Evolutionary conservation across 2,329 filamentous ascomycete genomes (phyloP), one percentile per base, ranked within the genome.

Genomic region (Verticillium nubilum): DNA sequence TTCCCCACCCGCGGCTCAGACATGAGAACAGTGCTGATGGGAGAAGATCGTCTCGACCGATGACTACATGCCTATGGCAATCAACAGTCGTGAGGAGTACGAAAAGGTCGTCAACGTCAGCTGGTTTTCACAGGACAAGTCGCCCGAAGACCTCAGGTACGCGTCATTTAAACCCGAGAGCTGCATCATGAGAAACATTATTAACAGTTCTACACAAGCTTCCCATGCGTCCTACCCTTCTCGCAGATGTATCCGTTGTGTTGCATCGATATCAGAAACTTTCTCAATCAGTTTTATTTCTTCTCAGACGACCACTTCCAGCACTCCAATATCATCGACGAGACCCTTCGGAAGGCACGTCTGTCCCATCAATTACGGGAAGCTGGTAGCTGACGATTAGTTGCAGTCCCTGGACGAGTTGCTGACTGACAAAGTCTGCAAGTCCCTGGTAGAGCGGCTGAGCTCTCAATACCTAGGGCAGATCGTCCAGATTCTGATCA

Each of bases 41-140:
- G 10, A 33, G 4, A 59, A 86, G 82, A 88, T 88, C 67, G 85
- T 88, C 17, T 87, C 91, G n/a, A 97, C 92, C 1, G 95, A 99
- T 72, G 95, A 99, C 74, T 99, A 99, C 74, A 99, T 99, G 94
- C 96, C 95, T 2, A 98, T 99, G 95, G 91, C 92, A 1, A 96
- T 98, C 72, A 91, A 92, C 68, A 92, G 89, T 23, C 76, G 83
- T 17, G 93, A 97, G 67, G 93, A 98, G 69, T 98, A 96, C 70
- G 91, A 96, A 68, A 97, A 97, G 69, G 94, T 99, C 35, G 86
- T 97, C 64, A 95, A 92, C 62, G 92, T 98, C 61, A 96, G 90
- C 76, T 99, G 94, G 94, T 98, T 97, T 72, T 88, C 85, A 1
- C 93, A 93, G 52, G 92, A 96, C 31, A 92, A 90, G 67, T 78